Percentiles rank a stretch among this genome's conserved stretches.
These are phyloP conservation scores for Populus alba DNA, from an alignment of 345 rosid genomes.

Conservation along the genomic window DNA sequence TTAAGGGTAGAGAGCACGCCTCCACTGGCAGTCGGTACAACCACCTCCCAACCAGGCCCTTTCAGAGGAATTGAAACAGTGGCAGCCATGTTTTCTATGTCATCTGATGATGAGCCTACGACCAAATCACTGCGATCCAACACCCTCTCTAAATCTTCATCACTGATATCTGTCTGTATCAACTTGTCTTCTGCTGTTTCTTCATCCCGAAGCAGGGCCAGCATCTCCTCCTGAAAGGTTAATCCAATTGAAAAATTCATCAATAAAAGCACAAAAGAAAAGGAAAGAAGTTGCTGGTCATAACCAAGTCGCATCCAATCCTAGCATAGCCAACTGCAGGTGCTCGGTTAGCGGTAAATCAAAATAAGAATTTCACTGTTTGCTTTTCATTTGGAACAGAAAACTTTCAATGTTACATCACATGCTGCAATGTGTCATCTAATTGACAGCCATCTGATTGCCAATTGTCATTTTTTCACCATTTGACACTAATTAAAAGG, in stretches of 20 bases:
- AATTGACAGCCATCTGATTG: not conserved
- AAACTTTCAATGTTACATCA: not conserved
- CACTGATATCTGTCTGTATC: conserved; percentile 80
- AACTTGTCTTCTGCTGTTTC: conserved; percentile 86
- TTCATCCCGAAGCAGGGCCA: conserved; percentile 67
- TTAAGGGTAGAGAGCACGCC: conserved; percentile 81
- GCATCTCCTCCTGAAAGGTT: conserved; percentile 59
- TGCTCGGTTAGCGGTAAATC: not conserved
- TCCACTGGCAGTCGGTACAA: conserved; percentile 60
- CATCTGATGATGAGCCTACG: conserved; percentile 18
- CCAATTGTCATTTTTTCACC: not conserved
- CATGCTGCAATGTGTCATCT: not conserved
- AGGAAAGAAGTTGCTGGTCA: not conserved
- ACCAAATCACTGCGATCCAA: conserved; percentile 77
- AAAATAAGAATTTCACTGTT: too few species aligned
- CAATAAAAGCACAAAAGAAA: not conserved
- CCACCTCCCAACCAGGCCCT: conserved; percentile 99
- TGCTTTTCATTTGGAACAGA: too few species aligned
- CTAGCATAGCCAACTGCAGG: not conserved
- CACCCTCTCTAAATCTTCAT: conserved; percentile 66
- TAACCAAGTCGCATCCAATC: not conserved
- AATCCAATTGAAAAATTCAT: not conserved
- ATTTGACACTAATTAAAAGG: not conserved
- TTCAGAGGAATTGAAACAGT: conserved; percentile 46
- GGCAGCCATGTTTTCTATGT: conserved; percentile 24